Conservation (phyloP, 2,329 filamentous ascomycete species). For the Alternaria alternata region DNA sequence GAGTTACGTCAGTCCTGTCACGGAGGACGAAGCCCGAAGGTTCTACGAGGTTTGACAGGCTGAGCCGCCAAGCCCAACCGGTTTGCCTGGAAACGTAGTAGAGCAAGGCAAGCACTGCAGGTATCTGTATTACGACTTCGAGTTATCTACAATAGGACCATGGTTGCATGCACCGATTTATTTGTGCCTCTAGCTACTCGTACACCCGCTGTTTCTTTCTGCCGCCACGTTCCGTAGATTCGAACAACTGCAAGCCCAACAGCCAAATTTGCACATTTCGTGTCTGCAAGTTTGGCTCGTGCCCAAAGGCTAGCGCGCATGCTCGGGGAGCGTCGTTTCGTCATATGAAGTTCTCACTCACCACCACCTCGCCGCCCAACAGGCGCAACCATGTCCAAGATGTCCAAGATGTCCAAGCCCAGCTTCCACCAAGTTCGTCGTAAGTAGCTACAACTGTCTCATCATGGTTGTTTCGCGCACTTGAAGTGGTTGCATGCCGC, state of each 20-base stretch:
- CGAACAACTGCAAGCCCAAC: neutral
- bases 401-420: neutral
- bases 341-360: neutral
- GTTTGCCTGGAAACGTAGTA: neutral
- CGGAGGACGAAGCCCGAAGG: slow-evolving; percentile 71
- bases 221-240: neutral
- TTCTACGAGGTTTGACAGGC: slow-evolving; percentile 38
- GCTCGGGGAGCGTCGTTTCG: neutral
- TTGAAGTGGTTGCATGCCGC: neutral
- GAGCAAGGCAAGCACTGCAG: neutral
- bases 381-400: neutral
- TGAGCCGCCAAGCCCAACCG: neutral
- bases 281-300: neutral
- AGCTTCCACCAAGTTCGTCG: neutral
- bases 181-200: neutral
- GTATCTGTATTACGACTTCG: neutral
- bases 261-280: neutral
- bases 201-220: neutral
- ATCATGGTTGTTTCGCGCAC: neutral
- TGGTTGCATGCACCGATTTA: neutral
- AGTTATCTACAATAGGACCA: neutral
- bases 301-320: neutral
- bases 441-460: neutral
- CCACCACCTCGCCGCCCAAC: neutral
- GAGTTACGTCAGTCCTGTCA: slow-evolving; percentile 71